A percentile compares a stretch with the other conserved stretches of the same genome.
Conservation (phyloP, 768 basidiomycete genomes). For the Tubosaeta brunneosetosa region DNA sequence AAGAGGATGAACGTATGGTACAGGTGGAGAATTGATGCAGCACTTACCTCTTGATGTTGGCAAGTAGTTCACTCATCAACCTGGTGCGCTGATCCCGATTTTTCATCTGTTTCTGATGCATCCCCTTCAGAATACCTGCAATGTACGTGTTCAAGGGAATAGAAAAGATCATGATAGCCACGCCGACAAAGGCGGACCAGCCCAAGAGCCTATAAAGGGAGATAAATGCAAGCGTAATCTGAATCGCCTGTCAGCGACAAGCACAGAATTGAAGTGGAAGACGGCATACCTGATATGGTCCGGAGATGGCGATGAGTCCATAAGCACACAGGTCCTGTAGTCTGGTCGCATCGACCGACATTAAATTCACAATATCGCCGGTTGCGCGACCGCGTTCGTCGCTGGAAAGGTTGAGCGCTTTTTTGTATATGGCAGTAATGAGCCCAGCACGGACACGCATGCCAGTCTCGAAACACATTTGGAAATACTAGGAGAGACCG, state of each 20-base stretch:
- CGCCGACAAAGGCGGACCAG: constrained; percentile 23
- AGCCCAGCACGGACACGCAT: constrained; percentile 95
- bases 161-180: constrained; percentile 61
- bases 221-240: constrained; percentile 86
- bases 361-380: constrained; percentile 93
- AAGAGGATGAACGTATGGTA: neutral
- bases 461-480: constrained; percentile 74
- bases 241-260: neutral
- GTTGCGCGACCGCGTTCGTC: constrained; percentile 77
- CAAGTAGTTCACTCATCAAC: constrained; percentile 90
- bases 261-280: too few relatives aligned
- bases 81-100: constrained; percentile 79
- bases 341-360: constrained; percentile 81
- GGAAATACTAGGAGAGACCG: constrained; percentile 61
- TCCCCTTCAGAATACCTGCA: constrained; percentile 61
- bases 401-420: constrained; percentile 80
- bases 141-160: constrained; percentile 72
- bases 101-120: constrained; percentile 91
- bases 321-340: constrained; percentile 80
- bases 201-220: constrained; percentile 88
- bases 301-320: constrained; percentile 80
- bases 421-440: constrained; percentile 79
- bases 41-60: constrained; percentile 80
- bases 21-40: neutral
- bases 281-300: constrained; percentile 68